Evolutionary conservation across 2,329 filamentous ascomycete genomes (phyloP).

Genomic region (Pseudocercospora fuligena): DNA sequence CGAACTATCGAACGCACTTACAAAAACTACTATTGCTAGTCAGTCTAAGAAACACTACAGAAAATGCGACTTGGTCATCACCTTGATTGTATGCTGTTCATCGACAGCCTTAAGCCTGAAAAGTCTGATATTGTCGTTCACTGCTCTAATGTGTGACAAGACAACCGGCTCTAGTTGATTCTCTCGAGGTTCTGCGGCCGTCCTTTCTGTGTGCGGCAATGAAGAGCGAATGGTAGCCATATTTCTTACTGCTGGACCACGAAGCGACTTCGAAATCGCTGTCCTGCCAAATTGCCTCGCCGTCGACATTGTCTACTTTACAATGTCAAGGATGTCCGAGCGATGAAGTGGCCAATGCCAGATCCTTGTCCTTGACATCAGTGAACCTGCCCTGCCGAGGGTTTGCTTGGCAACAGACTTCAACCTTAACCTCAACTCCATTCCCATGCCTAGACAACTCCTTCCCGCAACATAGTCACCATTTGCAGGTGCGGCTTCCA

Average conservation of each 20-base stretch:
- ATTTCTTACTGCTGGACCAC: neutral
- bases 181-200: conserved; percentile 73
- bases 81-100: conserved; percentile 42
- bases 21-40: conserved; percentile 62
- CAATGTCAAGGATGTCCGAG: neutral
- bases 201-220: conserved; percentile 69
- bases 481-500: no score
- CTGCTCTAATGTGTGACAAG: conserved; percentile 63
- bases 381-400: neutral
- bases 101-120: conserved; percentile 66
- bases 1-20: neutral
- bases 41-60: conserved; percentile 19
- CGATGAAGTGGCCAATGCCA: neutral
- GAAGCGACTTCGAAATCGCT: neutral
- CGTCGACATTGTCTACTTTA: neutral
- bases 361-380: neutral
- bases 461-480: no score
- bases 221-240: conserved; percentile 42
- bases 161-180: conserved; percentile 66
- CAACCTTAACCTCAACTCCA: no score
- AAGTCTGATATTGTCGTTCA: conserved; percentile 72
- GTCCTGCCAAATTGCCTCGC: neutral
- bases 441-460: no score
- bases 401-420: neutral
- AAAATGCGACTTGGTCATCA: conserved; percentile 17